Evolutionary conservation across 352 stramenopile genomes (phyloP), one percentile per base, ranked within the genome.

Genomic region (Phytophthora sp.): DNA sequence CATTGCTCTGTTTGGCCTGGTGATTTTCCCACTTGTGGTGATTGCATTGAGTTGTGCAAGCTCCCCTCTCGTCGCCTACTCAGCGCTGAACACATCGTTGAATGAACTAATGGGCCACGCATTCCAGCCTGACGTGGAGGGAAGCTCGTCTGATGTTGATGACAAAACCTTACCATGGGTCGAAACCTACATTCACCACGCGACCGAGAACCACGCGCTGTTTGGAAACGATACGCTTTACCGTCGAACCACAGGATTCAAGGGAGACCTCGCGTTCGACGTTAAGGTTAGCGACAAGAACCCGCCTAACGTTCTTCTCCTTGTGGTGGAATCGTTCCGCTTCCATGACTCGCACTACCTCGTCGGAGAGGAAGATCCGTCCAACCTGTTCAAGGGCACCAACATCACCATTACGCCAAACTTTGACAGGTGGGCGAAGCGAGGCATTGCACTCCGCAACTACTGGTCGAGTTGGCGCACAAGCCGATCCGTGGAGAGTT

Each of bases 381-480:
- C 62, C 15, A 77, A 83, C 51, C 24, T 86, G 12, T 62, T 53
- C 28, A 53, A 62, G 17, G 53, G 53, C 20, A 28, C 21, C 9
- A 54, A 62, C 23, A 13, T 42, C 49, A 73, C 67, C 0, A 54
- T 83, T 3, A 79, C 71, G 4, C 73, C 71, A 3, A 54, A 77
- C 10, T 83, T 83, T 20, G 70, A 86, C 30, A 51, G 49, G 34
- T 86, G 69, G 64, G 71, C 76, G 1, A 64, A 74, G 39, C 68
- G 68, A 9, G 71, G 71, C 32, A 53, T 86, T 15, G 76, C 71
- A 1, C 74, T 86, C 18, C 53, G 46, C n/a, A 86, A 83, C 31
- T 62, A 79, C 30, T 89, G 79, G 77, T 87, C 79, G 2, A 87
- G 72, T 28, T 85, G 66, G 61, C 58, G 63, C 1, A 87, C 79